phyloP scores from a whole-genome alignment of 2,329 filamentous ascomycete species.

The Diaporthe ampelina region DNA sequence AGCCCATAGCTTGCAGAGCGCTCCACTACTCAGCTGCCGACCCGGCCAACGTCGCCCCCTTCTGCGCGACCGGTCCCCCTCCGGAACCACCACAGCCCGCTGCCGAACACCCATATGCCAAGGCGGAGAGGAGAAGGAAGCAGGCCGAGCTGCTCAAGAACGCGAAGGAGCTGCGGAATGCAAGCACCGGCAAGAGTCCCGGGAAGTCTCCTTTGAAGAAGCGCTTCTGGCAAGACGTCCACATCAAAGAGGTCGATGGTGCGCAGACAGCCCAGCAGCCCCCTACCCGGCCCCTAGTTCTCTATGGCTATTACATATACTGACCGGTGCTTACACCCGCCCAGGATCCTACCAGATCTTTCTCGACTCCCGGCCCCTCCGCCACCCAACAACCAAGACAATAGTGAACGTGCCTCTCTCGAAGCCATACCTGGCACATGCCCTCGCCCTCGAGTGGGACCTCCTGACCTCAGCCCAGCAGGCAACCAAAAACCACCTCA shows the following conservation, averaged over 20 bases:
- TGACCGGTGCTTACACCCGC: not conserved
- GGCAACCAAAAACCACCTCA: slow-evolving; percentile 86
- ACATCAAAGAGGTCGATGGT: slow-evolving; percentile 78
- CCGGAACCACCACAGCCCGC: slow-evolving; percentile 66
- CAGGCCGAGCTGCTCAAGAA: slow-evolving; percentile 68
- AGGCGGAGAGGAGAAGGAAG: slow-evolving; percentile 63
- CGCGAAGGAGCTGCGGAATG: slow-evolving; percentile 61
- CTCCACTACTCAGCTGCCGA: slow-evolving; percentile 51
- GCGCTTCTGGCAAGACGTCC: slow-evolving; percentile 91
- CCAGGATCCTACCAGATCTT: slow-evolving; percentile 70
- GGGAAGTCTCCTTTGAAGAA: slow-evolving; percentile 62
- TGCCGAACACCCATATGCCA: slow-evolving; percentile 54
- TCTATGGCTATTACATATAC: not conserved
- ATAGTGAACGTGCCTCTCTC: slow-evolving; percentile 79
- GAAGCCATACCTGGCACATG: slow-evolving; percentile 86
- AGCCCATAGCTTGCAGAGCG: slow-evolving; percentile 3
- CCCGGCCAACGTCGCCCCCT: slow-evolving; percentile 63
- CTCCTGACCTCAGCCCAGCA: slow-evolving; percentile 84
- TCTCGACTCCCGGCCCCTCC: slow-evolving; percentile 84
- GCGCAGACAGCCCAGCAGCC: slow-evolving; percentile 44
- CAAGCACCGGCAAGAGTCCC: slow-evolving; percentile 39
- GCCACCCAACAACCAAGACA: slow-evolving; percentile 80
- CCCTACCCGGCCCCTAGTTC: not conserved
- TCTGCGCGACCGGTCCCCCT: slow-evolving; percentile 71
- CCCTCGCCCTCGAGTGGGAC: slow-evolving; percentile 95